phyloP scores from a whole-genome alignment of 2,329 filamentous ascomycete genomes.

The Hysterium pulicare region DNA sequence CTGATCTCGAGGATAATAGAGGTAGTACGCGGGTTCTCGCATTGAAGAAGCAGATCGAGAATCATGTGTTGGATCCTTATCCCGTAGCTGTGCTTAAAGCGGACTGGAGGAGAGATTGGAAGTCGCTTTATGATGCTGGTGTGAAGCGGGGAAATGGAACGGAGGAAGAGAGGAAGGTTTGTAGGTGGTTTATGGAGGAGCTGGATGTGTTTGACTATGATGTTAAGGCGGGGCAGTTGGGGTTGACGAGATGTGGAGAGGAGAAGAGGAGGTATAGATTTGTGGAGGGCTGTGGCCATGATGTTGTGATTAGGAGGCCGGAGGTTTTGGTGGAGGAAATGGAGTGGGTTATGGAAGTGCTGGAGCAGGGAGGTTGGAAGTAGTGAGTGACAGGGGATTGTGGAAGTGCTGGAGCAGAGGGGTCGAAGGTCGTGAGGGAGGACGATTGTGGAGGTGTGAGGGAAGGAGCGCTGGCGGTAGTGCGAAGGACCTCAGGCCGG shows the following conservation, averaged over 20 bases:
- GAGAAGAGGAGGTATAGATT: conserved; percentile 5
- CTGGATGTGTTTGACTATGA: conserved; percentile 1
- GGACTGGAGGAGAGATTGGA: not conserved
- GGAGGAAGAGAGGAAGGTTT: conserved; percentile 1
- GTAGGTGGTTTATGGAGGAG: conserved; percentile 1
- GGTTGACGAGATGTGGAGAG: no score
- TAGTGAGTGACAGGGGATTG: conserved; percentile 3
- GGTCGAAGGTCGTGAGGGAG: conserved; percentile 2
- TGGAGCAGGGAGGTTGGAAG: conserved; percentile 2
- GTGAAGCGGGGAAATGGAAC: conserved; percentile 3
- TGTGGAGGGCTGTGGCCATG: conserved; percentile 1
- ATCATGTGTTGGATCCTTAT: conserved; percentile 2
- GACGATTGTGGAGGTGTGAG: conserved; percentile 2
- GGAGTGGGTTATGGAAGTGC: conserved; percentile 2
- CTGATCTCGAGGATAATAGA: no score
- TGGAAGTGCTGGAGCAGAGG: conserved; percentile 2
- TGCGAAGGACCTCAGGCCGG: no score
- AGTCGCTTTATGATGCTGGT: conserved; percentile 2
- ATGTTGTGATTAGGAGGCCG: conserved; percentile 1
- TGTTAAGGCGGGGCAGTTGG: conserved; percentile 1
- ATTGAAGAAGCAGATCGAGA: not conserved
- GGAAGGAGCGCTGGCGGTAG: no score
- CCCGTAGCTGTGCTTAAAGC: conserved; percentile 1
- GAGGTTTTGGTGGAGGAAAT: conserved; percentile 5
- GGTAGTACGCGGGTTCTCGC: not conserved